These are phyloP conservation scores for Talaromyces rugulosus DNA, from an alignment of 2,329 filamentous ascomycete species.

Conservation along the genomic window DNA sequence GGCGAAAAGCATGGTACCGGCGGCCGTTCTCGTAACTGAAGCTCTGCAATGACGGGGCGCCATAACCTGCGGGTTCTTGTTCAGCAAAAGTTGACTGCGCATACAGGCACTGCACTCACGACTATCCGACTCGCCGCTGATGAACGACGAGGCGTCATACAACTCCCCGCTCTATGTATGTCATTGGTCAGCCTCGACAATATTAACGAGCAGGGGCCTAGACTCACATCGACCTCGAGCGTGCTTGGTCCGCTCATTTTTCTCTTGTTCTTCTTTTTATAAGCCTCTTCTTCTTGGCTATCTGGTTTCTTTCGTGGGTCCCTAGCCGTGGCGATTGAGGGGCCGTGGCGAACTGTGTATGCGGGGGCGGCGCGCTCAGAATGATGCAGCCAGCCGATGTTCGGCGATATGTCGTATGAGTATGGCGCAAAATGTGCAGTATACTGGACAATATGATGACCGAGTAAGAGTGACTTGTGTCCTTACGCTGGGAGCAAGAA, in stretches of 20 bases:
- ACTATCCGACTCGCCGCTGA: conserved; percentile 5
- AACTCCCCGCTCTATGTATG: conserved; percentile 8
- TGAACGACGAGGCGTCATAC: conserved; percentile 7
- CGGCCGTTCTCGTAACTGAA: conserved; percentile 17
- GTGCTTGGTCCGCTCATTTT: conserved; percentile 9
- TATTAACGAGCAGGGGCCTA: background rate
- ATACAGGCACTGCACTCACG: background rate
- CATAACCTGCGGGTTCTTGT: background rate
- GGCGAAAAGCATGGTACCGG: conserved; percentile 18
- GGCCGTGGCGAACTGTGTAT: background rate
- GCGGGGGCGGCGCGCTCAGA: background rate
- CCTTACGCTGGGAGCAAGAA: background rate
- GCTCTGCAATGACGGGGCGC: conserved; percentile 7
- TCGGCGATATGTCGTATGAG: background rate
- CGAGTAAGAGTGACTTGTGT: too few species aligned
- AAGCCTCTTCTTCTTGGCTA: background rate
- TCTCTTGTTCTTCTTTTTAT: background rate
- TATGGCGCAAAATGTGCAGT: background rate
- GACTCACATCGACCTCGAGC: conserved; percentile 12
- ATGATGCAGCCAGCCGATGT: background rate
- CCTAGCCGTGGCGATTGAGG: background rate
- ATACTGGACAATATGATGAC: too few species aligned
- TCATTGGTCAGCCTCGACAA: background rate
- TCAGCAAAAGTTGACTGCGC: background rate
- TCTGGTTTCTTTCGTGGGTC: background rate